These are phyloP conservation scores for Medicago truncatula DNA, from an alignment of 306 rosid species.

Conservation along the genomic window DNA sequence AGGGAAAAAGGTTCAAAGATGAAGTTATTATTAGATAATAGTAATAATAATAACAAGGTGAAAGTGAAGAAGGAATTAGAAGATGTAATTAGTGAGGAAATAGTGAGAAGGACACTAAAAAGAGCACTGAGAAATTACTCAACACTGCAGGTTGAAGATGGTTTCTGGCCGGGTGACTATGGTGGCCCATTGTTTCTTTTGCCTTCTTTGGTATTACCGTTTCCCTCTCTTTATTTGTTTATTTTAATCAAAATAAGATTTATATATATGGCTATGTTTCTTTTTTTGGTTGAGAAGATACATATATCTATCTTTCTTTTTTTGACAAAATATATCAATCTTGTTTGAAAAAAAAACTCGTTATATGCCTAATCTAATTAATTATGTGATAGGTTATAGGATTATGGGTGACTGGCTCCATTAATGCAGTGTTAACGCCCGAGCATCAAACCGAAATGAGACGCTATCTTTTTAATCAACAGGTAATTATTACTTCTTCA, in stretches of 20 bases:
- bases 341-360: no score
- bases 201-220: slow-evolving; percentile 64
- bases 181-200: slow-evolving; percentile 81
- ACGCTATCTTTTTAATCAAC: slow-evolving; percentile 75
- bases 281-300: no score
- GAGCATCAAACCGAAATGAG: slow-evolving; percentile 62
- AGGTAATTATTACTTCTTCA: background rate
- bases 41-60: background rate
- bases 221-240: background rate
- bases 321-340: no score
- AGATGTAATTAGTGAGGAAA: slow-evolving; percentile 42
- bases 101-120: slow-evolving; percentile 47
- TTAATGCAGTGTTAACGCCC: slow-evolving; percentile 42
- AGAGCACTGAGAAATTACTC: slow-evolving; percentile 61
- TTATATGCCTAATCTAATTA: background rate
- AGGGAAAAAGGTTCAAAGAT: no score
- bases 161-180: slow-evolving; percentile 83
- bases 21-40: background rate
- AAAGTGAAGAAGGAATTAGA: slow-evolving; percentile 7
- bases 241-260: no score
- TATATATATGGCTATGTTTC: no score
- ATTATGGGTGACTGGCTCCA: slow-evolving; percentile 56
- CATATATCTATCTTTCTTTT: no score
- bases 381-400: slow-evolving; percentile 62
- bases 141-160: slow-evolving; percentile 61